Base-by-base conservation (phyloP, 257 asterid genomes). In the Galeopsis tetrahit region DNA sequence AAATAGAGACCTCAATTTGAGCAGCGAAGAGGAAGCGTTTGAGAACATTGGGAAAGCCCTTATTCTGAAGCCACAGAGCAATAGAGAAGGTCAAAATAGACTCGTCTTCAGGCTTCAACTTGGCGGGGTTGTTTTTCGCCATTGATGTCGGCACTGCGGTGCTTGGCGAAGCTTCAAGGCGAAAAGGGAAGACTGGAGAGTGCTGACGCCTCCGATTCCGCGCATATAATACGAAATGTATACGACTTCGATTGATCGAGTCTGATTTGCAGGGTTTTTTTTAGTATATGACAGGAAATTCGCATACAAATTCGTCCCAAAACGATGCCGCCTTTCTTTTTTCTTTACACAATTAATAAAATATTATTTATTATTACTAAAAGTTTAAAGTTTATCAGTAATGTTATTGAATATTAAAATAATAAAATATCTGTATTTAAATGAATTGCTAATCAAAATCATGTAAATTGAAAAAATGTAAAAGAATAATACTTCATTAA, bases 151-250 rank as follows among this genome's bases (percentile, higher is more conserved):
- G 31, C 28, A 17, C 21, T 21, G n/a, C n/a, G n/a, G n/a, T n/a
- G n/a, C 72, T 69, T 81, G 89, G 61, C 86, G 86, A 46, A 89
- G 92, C 73, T 85, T 84, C 21, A 86, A 75, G 1, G 82, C 86
- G 28, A 70, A 8, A 3, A 74, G 51, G 55, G 70, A 71, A 9
- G 64, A 74, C 5, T 75, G 46, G 72, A 46, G 74, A 80, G 79
- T 82, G 82, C 80, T 76, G 71, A 57, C 78, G 79, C 75, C 84
- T 72, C 69, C 14, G 66, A 69, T 52, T 9, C 73, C 73, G 39
- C 36, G 80, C 86, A 85, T 85, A 74, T 60, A 81, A 63, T 46
- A n/a, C 55, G 0, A 33, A 17, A 35, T 15, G 35, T 63, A 9
- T 15, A 10, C 15, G 39, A 9, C 55, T 7, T 48, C n/a, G n/a